Conservation (phyloP, 2,329 filamentous ascomycete genomes). For the Trichoderma atrobrunneum region DNA sequence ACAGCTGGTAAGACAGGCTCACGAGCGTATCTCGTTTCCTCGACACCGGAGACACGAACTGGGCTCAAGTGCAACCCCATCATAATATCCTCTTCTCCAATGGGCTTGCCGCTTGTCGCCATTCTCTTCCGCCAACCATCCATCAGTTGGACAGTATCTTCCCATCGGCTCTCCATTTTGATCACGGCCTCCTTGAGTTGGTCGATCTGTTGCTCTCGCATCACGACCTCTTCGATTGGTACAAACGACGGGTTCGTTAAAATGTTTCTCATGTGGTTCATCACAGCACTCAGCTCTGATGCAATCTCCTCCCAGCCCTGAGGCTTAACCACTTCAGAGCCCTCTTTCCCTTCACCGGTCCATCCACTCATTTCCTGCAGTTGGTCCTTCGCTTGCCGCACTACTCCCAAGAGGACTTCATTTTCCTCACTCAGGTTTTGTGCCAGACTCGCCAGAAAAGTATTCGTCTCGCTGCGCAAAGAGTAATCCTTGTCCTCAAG, state of each 20-base stretch:
- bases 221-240: conserved; percentile 86
- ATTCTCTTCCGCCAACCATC: conserved; percentile 87
- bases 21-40: conserved; percentile 42
- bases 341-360: conserved; percentile 35
- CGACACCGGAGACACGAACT: conserved; percentile 52
- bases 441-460: conserved; percentile 82
- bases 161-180: conserved; percentile 89
- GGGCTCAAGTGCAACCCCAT: conserved; percentile 65
- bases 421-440: conserved; percentile 89
- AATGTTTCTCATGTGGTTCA: conserved; percentile 78
- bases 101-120: conserved; percentile 64
- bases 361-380: conserved; percentile 68
- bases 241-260: conserved; percentile 96
- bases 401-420: conserved; percentile 70
- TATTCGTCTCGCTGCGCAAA: conserved; percentile 81
- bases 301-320: conserved; percentile 63
- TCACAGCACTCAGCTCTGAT: conserved; percentile 68
- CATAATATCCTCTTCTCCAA: conserved; percentile 66
- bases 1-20: conserved; percentile 44
- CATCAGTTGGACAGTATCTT: conserved; percentile 85
- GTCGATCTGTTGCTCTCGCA: conserved; percentile 88
- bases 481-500: conserved; percentile 54
- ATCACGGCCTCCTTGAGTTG: conserved; percentile 83
- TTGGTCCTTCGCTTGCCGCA: conserved; percentile 68
- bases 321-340: conserved; percentile 34